These are phyloP conservation scores for Apiospora kogelbergensis DNA, from an alignment of 2,329 filamentous ascomycete genomes.

Conservation along the genomic window DNA sequence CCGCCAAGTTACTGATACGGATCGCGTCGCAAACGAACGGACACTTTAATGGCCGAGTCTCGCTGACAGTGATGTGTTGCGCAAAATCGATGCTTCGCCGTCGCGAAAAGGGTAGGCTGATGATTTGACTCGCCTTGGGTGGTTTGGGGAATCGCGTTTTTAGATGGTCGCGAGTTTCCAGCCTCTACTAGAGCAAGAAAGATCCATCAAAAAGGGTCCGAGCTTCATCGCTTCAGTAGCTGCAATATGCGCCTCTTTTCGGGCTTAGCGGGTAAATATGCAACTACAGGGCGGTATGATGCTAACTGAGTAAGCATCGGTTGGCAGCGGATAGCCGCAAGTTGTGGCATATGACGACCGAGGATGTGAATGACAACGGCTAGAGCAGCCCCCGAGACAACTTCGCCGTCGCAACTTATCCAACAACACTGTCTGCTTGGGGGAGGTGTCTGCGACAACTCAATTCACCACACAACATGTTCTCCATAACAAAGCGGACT, in stretches of 20 bases:
- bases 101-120: conserved; percentile 5
- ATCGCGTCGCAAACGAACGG: conserved; percentile 2
- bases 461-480: conserved; percentile 23
- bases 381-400: neutral
- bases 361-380: neutral
- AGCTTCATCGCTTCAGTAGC: neutral
- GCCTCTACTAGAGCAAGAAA: conserved; percentile 1
- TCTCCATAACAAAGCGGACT: conserved; percentile 26
- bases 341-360: conserved; percentile 3
- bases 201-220: conserved; percentile 1
- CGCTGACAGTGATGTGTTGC: neutral
- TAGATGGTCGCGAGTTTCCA: conserved; percentile 7
- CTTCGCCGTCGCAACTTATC: neutral
- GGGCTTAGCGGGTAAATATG: neutral
- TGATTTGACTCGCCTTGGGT: conserved; percentile 2
- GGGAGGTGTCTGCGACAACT: neutral
- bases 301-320: neutral
- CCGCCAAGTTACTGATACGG: neutral
- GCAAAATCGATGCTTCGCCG: conserved; percentile 3
- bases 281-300: neutral
- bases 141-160: conserved; percentile 4
- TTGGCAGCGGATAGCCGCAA: conserved; percentile 2
- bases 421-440: neutral
- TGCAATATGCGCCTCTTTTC: neutral
- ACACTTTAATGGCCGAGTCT: neutral